These are phyloP conservation scores for Cyclocybe aegerita DNA, from an alignment of 768 basidiomycete species.

Conservation along the genomic window DNA sequence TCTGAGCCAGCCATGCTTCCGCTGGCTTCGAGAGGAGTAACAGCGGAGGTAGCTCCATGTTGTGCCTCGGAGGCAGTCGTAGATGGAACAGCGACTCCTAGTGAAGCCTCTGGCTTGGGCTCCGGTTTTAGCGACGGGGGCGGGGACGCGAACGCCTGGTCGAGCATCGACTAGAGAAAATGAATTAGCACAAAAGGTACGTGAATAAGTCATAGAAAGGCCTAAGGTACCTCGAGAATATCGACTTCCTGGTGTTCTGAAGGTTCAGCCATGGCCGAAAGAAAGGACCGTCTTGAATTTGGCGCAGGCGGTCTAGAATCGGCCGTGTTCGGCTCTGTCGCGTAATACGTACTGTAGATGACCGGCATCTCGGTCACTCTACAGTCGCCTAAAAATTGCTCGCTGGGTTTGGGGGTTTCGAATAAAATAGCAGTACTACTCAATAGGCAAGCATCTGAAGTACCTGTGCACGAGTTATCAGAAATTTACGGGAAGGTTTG, in stretches of 20 bases:
- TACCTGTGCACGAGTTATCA: too few species aligned
- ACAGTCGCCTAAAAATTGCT: too few species aligned
- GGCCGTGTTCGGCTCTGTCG: too few species aligned
- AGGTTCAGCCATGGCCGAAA: not conserved
- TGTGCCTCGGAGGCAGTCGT: constrained; percentile 1
- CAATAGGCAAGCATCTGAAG: too few species aligned
- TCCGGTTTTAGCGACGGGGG: constrained; percentile 14
- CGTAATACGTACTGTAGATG: too few species aligned
- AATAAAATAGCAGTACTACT: too few species aligned
- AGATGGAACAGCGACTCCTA: not conserved
- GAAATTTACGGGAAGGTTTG: too few species aligned
- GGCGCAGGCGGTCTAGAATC: too few species aligned
- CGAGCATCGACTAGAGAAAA: constrained; percentile 28
- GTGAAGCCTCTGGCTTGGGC: constrained; percentile 6
- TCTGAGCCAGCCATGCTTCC: constrained; percentile 23
- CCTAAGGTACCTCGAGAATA: constrained; percentile 28
- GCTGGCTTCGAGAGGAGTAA: constrained; percentile 6
- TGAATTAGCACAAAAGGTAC: not conserved
- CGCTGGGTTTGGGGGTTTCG: too few species aligned
- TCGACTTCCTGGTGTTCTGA: constrained; percentile 13
- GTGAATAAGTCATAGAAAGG: not conserved
- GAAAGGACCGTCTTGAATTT: too few species aligned
- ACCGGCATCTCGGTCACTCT: too few species aligned
- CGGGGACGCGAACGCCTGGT: constrained; percentile 29
- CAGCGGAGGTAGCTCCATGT: constrained; percentile 2